Conservation (phyloP, 2,329 filamentous ascomycete genomes). For the Colletotrichum theobromicola region DNA sequence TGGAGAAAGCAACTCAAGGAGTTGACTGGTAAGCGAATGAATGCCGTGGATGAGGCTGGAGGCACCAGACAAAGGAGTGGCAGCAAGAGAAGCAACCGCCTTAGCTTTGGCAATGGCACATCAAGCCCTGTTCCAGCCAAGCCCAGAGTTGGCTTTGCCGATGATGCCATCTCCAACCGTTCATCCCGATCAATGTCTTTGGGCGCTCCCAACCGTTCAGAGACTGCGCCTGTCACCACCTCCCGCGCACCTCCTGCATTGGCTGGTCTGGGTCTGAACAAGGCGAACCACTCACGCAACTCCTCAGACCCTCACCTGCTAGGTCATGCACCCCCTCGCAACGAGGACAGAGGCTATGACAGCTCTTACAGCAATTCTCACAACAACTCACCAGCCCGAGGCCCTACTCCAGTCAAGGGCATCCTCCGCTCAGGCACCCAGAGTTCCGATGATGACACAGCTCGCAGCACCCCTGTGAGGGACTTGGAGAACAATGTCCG, state of each 20-base stretch:
- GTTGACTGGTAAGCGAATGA: conserved; percentile 80
- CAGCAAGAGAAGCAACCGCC: conserved; percentile 62
- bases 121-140: conserved; percentile 33
- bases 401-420: conserved; percentile 40
- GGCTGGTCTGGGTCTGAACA: conserved; percentile 30
- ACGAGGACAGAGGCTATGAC: conserved; percentile 27
- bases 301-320: conserved; percentile 49
- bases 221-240: conserved; percentile 53
- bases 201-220: conserved; percentile 47
- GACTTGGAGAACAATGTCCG: conserved; percentile 58
- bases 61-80: conserved; percentile 53
- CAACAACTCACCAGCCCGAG: conserved; percentile 36
- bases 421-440: conserved; percentile 36
- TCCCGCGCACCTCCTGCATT: conserved; percentile 39
- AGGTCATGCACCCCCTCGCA: conserved; percentile 24
- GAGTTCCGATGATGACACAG: conserved; percentile 60
- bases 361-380: conserved; percentile 33
- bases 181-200: conserved; percentile 59
- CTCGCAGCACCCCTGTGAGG: conserved; percentile 45
- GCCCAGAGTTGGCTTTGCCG: conserved; percentile 62
- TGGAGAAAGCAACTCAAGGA: conserved; percentile 93
- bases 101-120: conserved; percentile 54
- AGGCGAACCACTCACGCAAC: conserved; percentile 48
- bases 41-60: conserved; percentile 50
- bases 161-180: conserved; percentile 53